These are phyloP conservation scores for Arthrobotrys pseudoclavata DNA, from an alignment of 2,329 filamentous ascomycete species.

Conservation along the genomic window DNA sequence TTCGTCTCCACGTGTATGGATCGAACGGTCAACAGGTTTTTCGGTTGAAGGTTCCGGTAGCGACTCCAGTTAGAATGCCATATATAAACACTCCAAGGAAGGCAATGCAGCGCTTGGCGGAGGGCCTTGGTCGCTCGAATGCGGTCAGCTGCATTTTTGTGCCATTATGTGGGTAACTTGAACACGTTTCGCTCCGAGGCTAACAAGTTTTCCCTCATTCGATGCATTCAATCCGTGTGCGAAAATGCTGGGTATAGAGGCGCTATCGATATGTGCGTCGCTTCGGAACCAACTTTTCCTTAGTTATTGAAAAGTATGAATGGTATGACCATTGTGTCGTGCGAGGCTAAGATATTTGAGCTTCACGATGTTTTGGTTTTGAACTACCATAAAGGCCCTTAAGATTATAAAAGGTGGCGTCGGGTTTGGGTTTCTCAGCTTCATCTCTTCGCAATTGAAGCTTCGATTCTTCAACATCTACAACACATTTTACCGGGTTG, in stretches of 20 bases:
- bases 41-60: constrained; percentile 8
- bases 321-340: constrained; percentile 4
- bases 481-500: constrained; percentile 13
- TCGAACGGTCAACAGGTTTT: constrained; percentile 4
- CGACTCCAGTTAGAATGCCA: constrained; percentile 11
- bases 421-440: background rate
- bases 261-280: background rate
- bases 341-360: constrained; percentile 20
- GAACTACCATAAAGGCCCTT: constrained; percentile 2
- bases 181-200: too few relatives aligned
- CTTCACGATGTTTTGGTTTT: constrained; percentile 2
- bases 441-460: background rate
- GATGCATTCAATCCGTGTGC: background rate
- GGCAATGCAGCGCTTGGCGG: constrained; percentile 47
- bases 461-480: constrained; percentile 14
- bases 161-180: background rate
- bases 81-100: constrained; percentile 43
- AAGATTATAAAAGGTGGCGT: background rate
- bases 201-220: background rate
- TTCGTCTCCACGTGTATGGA: constrained; percentile 27
- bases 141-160: constrained; percentile 2
- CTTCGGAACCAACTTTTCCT: constrained; percentile 24
- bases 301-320: background rate
- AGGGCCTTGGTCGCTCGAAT: constrained; percentile 14
- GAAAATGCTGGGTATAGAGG: background rate